Evolutionary conservation across 345 rosid genomes (phyloP).

Genomic region (Citrus mangshanensis): DNA sequence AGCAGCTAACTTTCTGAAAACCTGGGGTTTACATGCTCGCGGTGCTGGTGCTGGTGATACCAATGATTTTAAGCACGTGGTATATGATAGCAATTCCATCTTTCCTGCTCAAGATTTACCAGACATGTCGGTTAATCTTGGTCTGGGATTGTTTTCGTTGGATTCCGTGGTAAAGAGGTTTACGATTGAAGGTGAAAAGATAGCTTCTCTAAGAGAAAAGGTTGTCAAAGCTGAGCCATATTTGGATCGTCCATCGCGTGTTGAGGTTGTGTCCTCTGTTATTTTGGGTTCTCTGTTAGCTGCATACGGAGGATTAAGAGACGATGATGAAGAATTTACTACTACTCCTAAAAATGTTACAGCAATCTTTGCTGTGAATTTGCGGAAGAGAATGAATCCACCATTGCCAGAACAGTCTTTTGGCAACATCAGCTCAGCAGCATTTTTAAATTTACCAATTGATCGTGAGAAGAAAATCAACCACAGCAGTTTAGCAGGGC

Average conservation of each 20-base stretch:
- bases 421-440: neutral
- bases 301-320: neutral
- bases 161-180: conserved; percentile 3
- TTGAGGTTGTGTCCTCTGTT: conserved; percentile 13
- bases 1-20: conserved; percentile 7
- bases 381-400: neutral
- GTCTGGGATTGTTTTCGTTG: too few species aligned
- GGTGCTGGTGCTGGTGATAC: neutral
- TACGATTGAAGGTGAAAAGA: conserved; percentile 11
- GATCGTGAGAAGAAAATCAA: neutral
- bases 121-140: neutral
- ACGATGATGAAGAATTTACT: too few species aligned
- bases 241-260: neutral
- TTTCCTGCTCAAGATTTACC: conserved; percentile 14
- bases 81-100: conserved; percentile 13
- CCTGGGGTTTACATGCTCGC: conserved; percentile 17
- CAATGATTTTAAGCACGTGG: neutral
- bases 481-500: neutral
- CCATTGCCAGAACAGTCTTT: neutral
- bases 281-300: conserved; percentile 19
- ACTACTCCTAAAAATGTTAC: neutral
- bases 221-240: neutral
- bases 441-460: neutral
- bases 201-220: conserved; percentile 9
- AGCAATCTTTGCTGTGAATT: neutral